Evolutionary conservation across 495 filamentous ascomycete genomes (phyloP).

Genomic region (Penicillium herquei): DNA sequence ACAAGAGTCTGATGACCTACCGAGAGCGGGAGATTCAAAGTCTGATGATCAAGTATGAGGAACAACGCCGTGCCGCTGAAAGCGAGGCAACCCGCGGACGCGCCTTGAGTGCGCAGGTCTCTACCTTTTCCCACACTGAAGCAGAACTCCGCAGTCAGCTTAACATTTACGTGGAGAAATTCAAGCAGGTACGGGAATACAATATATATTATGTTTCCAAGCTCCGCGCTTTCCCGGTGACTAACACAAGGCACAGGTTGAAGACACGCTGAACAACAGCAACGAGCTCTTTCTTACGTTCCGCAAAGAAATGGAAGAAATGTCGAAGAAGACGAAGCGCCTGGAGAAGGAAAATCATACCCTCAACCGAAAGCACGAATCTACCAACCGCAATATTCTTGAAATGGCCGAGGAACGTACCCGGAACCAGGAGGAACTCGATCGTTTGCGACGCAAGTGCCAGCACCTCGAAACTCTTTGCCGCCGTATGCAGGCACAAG

Average conservation of each 20-base stretch:
- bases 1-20: conserved; percentile 80
- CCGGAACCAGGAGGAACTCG: conserved; percentile 73
- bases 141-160: conserved; percentile 89
- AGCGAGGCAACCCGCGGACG: conserved; percentile 73
- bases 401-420: conserved; percentile 98
- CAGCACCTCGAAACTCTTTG: conserved; percentile 91
- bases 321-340: conserved; percentile 98
- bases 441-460: conserved; percentile 81
- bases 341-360: conserved; percentile 94
- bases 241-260: conserved; percentile 63
- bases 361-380: conserved; percentile 88
- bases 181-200: conserved; percentile 82
- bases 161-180: conserved; percentile 99
- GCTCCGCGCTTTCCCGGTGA: conserved; percentile 1
- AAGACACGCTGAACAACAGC: conserved; percentile 97
- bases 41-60: conserved; percentile 80
- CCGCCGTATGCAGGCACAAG: conserved; percentile 90
- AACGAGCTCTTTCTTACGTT: conserved; percentile 98
- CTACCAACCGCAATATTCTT: conserved; percentile 90
- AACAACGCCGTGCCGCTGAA: conserved; percentile 84
- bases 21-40: conserved; percentile 95
- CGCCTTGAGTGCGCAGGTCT: conserved; percentile 83
- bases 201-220: too few species aligned
- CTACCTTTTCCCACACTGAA: conserved; percentile 95
- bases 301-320: conserved; percentile 99